Evolutionary conservation across 176 grass and related monocot genomes (phyloP), one percentile per base, ranked within the genome.

Genomic region (Juncus effusus): DNA sequence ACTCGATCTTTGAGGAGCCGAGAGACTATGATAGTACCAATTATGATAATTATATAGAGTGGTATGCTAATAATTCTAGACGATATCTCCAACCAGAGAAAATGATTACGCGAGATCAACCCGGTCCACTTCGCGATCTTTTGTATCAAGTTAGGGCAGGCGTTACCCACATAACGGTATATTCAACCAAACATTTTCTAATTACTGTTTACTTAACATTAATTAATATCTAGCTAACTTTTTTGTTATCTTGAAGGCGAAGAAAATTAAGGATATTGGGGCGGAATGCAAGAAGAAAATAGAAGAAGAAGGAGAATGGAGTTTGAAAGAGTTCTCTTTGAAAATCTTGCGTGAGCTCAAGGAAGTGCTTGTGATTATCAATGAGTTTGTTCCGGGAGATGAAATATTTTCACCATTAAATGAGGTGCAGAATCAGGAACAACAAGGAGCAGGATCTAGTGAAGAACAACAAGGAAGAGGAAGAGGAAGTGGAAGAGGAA

Each of bases 401-500:
- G 16, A 67, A 67, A 52, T 28, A 37, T 51, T 67, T 47, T 9
- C 16, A 7, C 62, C 15, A 47, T 14, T 44, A 15, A 6, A 9
- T 9, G 44, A 47, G 44, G 44, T 6, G 44, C 6, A 47, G 44
- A 47, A 47, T 28, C 44, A 47, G 9, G 44, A 9, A 6, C 44
- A 9, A 47, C 6, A 47, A 47, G 44, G 9, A 47, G 44, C 19
- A 1, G 19, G 19, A 28, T 28, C 19, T 28, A 28, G 19, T 28
- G 19, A 28, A 28, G 19, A 28, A 28, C 19, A 47, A 47, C 44
- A 47, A 6, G 44, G 44, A 47, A 9, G 44, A 9, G 44, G 44
- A 47, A 9, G 44, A 79, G 42, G 44, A 73, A 65, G 7, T 14
- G 39, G 44, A 70, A 74, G 49, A 70, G 84, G 74, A 82, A 39